phyloP scores from a whole-genome alignment of 2,329 filamentous ascomycete species.

The Phaeophleospora eucalypticola region DNA sequence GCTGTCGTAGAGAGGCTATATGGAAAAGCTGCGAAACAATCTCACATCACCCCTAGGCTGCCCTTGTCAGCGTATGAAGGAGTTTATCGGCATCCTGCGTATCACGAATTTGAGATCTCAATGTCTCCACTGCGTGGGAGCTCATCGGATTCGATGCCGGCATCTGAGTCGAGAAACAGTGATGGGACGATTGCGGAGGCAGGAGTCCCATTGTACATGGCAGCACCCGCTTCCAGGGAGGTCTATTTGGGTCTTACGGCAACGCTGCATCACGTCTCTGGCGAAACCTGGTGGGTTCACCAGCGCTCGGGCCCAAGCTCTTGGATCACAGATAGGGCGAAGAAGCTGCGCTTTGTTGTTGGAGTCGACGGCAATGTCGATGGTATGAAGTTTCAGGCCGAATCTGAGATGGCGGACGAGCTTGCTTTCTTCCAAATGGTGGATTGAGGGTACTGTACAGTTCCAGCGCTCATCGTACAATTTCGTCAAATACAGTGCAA shows the following conservation, averaged over 20 bases:
- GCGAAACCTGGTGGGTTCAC: slow-evolving; percentile 13
- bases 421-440: slow-evolving; percentile 14
- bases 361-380: slow-evolving; percentile 7
- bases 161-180: background rate
- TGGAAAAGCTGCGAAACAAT: background rate
- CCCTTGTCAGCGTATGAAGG: slow-evolving; percentile 5
- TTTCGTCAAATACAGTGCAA: background rate
- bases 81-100: slow-evolving; percentile 11
- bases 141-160: background rate
- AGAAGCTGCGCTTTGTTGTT: slow-evolving; percentile 12
- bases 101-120: slow-evolving; percentile 6
- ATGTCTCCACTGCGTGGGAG: background rate
- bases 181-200: background rate
- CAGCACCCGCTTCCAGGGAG: slow-evolving; percentile 1
- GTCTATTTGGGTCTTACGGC: slow-evolving; percentile 2
- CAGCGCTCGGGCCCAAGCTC: slow-evolving; percentile 4
- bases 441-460: background rate
- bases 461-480: background rate
- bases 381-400: slow-evolving; percentile 11
- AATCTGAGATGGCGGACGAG: slow-evolving; percentile 6
- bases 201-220: slow-evolving; percentile 5
- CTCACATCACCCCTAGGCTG: background rate
- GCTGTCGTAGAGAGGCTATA: slow-evolving; percentile 9
- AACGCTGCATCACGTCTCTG: slow-evolving; percentile 11
- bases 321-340: slow-evolving; percentile 11